Base-by-base conservation (phyloP, 2,329 filamentous ascomycete genomes). In the Cryphonectria carpinicola region DNA sequence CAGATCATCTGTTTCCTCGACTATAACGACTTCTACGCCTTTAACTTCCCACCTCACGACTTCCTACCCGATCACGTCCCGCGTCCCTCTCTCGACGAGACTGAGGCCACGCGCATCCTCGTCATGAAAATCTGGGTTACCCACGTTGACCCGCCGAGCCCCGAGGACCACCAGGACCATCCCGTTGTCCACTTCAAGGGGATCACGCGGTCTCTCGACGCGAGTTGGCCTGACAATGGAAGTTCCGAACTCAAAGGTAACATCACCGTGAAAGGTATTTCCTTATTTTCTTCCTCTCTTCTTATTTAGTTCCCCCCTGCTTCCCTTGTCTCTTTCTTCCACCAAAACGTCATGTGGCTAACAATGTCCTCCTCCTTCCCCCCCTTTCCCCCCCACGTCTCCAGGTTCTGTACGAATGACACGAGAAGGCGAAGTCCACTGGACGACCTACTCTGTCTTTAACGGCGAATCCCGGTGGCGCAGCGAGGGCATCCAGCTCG, bases 401-500 rank as follows among this genome's bases (percentile, higher is more conserved):
- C 76, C 76, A 87, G 89, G 92, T 2, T 85, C 81, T 0, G 92
- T 92, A 0, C 83, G 90, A 14, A 80, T 91, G 74, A 94, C 92
- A 0, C 84, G 84, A 14, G 86, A 93, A 73, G 91, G 92, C 14
- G 91, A 94, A 73, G 89, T 95, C 5, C 83, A 90, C 60, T 95
- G 93, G 93, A 93, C 90, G 1, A 90, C 88, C 0, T 88, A 88
- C 67, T 92, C 89, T 1, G 84, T 93, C 17, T 84, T 85, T 73
- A 81, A 85, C 74, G 89, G 90, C 64, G 85, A 92, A 74, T 89
- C 92, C 76, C 83, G 91, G 32, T 95, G 92, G 93, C 86, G 88
- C n/a, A 92, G 89, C 76, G 93, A 95, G 80, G 88, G 91, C 11
- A 84, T 95, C 7, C 93, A 95, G 79, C 80, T 95, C 6, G 92